These are phyloP conservation scores for Xeromyces bisporus DNA, from an alignment of 495 filamentous ascomycete genomes.

Conservation along the genomic window DNA sequence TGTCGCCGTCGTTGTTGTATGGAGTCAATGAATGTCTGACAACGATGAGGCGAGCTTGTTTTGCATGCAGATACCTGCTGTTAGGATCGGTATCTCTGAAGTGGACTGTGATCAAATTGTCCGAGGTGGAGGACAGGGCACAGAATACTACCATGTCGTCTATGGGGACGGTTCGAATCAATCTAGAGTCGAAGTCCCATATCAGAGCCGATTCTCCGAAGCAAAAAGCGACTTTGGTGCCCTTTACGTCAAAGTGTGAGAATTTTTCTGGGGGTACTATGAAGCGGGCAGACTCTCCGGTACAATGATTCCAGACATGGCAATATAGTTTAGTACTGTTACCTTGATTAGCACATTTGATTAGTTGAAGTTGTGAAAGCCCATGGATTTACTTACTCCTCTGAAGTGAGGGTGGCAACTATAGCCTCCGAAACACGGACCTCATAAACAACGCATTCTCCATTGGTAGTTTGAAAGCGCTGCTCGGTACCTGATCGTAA, in stretches of 20 bases:
- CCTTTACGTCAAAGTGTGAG: conserved; percentile 4
- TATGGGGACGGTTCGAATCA: conserved; percentile 6
- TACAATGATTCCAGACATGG: conserved; percentile 15
- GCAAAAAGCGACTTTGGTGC: conserved; percentile 8
- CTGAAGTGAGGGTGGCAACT: conserved; percentile 11
- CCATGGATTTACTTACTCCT: conserved; percentile 6
- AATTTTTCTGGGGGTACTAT: conserved; percentile 9
- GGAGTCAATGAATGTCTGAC: not conserved
- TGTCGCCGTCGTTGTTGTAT: not conserved
- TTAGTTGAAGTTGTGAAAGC: not conserved
- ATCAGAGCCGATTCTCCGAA: conserved; percentile 8
- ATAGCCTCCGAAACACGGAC: conserved; percentile 9
- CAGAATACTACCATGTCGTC: conserved; percentile 3
- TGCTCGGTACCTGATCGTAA: conserved; percentile 4
- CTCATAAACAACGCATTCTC: conserved; percentile 8
- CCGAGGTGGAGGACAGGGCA: conserved; percentile 1
- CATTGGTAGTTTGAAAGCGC: conserved; percentile 14
- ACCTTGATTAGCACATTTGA: no score
- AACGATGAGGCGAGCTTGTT: not conserved
- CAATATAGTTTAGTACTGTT: conserved; percentile 11
- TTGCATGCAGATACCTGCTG: not conserved
- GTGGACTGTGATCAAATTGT: conserved; percentile 4
- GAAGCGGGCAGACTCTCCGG: conserved; percentile 8
- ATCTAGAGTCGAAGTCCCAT: conserved; percentile 8
- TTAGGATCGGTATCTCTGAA: conserved; percentile 1